phyloP scores from a whole-genome alignment of 495 filamentous ascomycete genomes.

The Staphylotrichum tortipilum region DNA sequence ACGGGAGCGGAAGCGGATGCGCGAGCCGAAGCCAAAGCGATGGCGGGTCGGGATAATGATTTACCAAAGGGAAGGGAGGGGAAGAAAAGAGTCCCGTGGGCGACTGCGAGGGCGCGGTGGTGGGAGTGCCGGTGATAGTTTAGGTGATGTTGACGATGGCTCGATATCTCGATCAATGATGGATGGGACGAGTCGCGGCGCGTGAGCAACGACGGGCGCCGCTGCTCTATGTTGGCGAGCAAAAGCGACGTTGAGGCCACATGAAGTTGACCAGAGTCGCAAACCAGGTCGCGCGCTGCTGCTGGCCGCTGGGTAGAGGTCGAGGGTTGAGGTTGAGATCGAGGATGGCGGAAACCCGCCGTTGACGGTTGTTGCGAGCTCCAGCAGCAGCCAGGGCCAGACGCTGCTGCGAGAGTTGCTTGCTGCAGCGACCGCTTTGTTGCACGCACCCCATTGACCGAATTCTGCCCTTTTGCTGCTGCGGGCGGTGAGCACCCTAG shows the following conservation, averaged over 20 bases:
- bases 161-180: not conserved
- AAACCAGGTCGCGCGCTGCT: not conserved
- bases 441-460: slow-evolving; percentile 6
- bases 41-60: not conserved
- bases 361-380: not conserved
- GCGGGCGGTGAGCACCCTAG: slow-evolving; percentile 8
- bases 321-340: not conserved
- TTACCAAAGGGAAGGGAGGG: slow-evolving; percentile 3
- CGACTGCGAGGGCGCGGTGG: not conserved
- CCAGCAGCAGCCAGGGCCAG: not conserved
- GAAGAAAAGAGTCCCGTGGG: too few relatives aligned
- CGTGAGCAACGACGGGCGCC: not conserved
- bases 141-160: not conserved
- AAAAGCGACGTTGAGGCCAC: not conserved
- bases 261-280: not conserved
- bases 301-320: too few relatives aligned
- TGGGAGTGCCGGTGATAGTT: too few relatives aligned
- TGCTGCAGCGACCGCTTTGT: too few relatives aligned
- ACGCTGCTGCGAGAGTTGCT: too few relatives aligned
- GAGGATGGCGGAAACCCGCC: not conserved
- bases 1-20: not conserved
- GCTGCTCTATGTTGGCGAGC: not conserved
- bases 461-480: slow-evolving; percentile 5
- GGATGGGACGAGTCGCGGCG: not conserved
- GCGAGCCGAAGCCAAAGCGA: not conserved